phyloP scores from a whole-genome alignment of 352 stramenopile genomes.

The Globisporangium splendens region DNA sequence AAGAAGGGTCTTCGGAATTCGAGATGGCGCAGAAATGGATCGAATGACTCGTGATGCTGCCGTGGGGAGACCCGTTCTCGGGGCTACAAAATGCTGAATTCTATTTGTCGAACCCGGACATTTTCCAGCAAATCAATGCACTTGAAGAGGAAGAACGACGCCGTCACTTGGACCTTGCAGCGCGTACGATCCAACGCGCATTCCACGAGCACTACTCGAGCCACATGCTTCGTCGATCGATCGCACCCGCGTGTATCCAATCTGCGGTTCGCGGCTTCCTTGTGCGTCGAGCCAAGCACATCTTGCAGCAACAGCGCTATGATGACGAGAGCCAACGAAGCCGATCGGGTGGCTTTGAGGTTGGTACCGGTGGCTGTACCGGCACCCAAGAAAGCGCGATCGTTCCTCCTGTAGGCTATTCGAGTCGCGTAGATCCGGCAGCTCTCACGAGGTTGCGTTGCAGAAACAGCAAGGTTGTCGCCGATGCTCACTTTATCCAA shows the following conservation, averaged over 20 bases:
- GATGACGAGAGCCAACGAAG: not conserved
- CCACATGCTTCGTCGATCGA: constrained; percentile 24
- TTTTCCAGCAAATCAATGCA: constrained; percentile 40
- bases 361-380: too few species aligned
- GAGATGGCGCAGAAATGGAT: constrained; percentile 39
- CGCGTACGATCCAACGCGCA: constrained; percentile 32
- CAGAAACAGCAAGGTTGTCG: not conserved
- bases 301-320: not conserved
- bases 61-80: constrained; percentile 34
- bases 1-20: constrained; percentile 28
- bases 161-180: constrained; percentile 17
- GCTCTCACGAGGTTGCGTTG: constrained; percentile 1
- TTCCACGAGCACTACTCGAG: constrained; percentile 34
- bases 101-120: constrained; percentile 18
- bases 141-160: constrained; percentile 22
- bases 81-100: constrained; percentile 20
- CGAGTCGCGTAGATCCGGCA: constrained; percentile 1
- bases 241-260: constrained; percentile 34
- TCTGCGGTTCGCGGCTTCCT: constrained; percentile 11
- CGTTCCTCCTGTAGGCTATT: constrained; percentile 2
- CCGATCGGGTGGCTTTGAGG: too few species aligned
- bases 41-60: constrained; percentile 53
- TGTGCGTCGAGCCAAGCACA: not conserved
- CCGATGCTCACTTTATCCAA: constrained; percentile 1
- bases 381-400: not conserved